Conservation (phyloP, 768 basidiomycete genomes). For the Mycena haematopus region DNA sequence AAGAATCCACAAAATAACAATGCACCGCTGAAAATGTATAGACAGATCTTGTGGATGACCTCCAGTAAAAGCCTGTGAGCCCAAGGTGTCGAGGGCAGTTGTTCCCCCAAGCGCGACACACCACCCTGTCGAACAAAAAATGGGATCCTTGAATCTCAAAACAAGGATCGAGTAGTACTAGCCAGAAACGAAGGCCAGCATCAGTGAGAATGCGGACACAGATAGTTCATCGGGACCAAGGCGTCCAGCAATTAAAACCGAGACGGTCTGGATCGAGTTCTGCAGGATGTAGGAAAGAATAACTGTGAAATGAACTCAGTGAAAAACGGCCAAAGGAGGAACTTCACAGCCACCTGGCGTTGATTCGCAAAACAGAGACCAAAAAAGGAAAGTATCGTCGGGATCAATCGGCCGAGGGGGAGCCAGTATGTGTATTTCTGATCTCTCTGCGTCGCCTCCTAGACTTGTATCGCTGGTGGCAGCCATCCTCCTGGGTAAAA, state of each 20-base stretch:
- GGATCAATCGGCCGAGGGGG: not conserved
- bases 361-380: conserved; percentile 60
- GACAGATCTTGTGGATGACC: conserved; percentile 70
- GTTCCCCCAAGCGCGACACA: conserved; percentile 80
- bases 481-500: conserved; percentile 26
- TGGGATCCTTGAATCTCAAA: conserved; percentile 49
- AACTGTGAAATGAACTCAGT: conserved; percentile 43
- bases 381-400: conserved; percentile 43
- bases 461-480: not conserved
- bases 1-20: conserved; percentile 67
- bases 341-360: conserved; percentile 57
- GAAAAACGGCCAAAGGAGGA: not conserved
- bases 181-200: conserved; percentile 83
- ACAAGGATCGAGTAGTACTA: conserved; percentile 47
- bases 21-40: conserved; percentile 73
- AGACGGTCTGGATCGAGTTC: conserved; percentile 73
- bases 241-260: conserved; percentile 68
- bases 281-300: conserved; percentile 76
- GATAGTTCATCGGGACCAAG: conserved; percentile 75
- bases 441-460: not conserved
- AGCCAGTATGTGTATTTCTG: not conserved
- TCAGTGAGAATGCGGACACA: conserved; percentile 73
- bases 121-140: conserved; percentile 63
- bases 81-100: conserved; percentile 78
- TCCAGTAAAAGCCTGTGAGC: conserved; percentile 79